Evolutionary conservation across 805 yeast species (phyloP).

Genomic region (fission yeast (Schizosaccharomyces pombe)): DNA sequence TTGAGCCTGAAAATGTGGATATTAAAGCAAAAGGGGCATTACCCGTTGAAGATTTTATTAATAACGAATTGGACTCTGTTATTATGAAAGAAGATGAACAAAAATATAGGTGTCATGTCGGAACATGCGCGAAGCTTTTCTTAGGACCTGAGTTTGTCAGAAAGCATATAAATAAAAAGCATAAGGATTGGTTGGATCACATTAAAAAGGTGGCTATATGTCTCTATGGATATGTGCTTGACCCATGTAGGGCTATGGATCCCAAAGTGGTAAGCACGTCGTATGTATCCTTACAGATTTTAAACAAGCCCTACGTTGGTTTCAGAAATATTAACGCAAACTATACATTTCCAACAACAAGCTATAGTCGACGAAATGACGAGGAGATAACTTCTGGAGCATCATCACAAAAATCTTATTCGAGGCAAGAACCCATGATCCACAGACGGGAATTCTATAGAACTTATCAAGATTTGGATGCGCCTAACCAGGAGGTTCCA

Average conservation of each 20-base stretch:
- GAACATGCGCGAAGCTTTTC: slow-evolving; percentile 9
- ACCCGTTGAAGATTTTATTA: slow-evolving; percentile 6
- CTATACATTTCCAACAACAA: too few species aligned
- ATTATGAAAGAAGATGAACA: slow-evolving; percentile 9
- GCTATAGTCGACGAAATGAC: too few species aligned
- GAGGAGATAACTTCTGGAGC: too few species aligned
- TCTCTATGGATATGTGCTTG: neutral
- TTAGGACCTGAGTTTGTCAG: slow-evolving; percentile 10
- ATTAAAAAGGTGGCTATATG: neutral
- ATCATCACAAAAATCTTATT: neutral
- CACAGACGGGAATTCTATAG: neutral
- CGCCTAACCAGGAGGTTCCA: neutral
- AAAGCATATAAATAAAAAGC: slow-evolving; percentile 10
- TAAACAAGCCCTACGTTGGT: neutral
- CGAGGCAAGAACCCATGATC: neutral
- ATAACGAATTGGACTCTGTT: slow-evolving; percentile 6
- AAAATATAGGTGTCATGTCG: slow-evolving; percentile 10
- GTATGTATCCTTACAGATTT: neutral
- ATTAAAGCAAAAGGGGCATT: slow-evolving; percentile 8
- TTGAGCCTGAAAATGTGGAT: slow-evolving; percentile 7
- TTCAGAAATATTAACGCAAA: neutral
- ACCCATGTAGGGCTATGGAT: neutral
- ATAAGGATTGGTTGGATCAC: slow-evolving; percentile 7
- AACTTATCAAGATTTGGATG: neutral
- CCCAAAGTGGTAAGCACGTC: neutral